Base-by-base conservation (phyloP, 345 rosid genomes). In the Gossypium rotundifolium region DNA sequence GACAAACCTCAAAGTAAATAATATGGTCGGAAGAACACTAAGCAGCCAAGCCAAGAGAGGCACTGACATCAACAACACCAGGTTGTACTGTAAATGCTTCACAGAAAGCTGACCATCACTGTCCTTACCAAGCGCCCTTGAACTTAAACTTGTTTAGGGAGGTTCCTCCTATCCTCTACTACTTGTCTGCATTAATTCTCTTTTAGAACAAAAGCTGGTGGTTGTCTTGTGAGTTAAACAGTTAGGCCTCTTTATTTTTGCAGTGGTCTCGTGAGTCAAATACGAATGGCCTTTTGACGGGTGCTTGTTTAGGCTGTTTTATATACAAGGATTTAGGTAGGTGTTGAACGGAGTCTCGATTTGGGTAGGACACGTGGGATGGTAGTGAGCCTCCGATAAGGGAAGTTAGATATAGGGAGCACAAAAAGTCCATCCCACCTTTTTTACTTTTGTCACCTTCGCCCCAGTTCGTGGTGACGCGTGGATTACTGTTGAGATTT, bases 61-160 rank as follows among this genome's bases (percentile, higher is more conserved):
- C 94, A 62, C 97, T 94, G 73, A 88, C 88, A 81, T 91, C 98
- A 72, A 91, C 93, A 77, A 93, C 97, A 80, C 91, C 97, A 20
- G 98, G 98, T 14, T 33, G 1, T 11, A 14, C 59, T 91, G 80
- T 52, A 95, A 88, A 81, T 95, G 96, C 55, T 81, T 88, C 78
- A 93, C 85, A 13, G 99, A 93, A 72, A 91, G 93, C 71, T 84
- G 81, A 54, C 97, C 96, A 81, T 95, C 97, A 48, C 73, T 83
- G 82, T 93, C 96, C 44, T 60, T 85, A 57, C 93, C 96, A 18
- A 95, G 83, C 75, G 88, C 88, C 33, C n/a, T 87, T 73, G 70
- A 95, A 93, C 92, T 95, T 93, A 79, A 23, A 80, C 78, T 54
- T 73, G 49, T 65, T 25, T 65, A 20, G 29, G 53, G n/a, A 11